Evolutionary conservation across 176 grass and related monocot genomes (phyloP).

Genomic region (Melocanna baccifera): DNA sequence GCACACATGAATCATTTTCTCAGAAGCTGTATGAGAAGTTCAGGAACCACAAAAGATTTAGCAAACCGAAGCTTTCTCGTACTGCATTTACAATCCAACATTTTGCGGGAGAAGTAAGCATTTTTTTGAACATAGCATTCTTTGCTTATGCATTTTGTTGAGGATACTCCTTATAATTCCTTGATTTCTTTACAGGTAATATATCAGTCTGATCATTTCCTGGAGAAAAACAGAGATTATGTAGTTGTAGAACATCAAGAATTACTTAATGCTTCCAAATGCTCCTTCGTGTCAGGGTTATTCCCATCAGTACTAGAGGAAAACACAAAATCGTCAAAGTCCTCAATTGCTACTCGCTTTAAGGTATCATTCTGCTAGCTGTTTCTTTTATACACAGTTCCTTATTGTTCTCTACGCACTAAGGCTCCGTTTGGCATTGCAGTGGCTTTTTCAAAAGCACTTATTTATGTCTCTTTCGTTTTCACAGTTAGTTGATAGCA

Average conservation of each 20-base stretch:
- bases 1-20: slow-evolving; percentile 94
- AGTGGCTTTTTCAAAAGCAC: no score
- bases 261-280: slow-evolving; percentile 85
- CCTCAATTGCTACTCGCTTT: slow-evolving; percentile 91
- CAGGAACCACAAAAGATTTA: slow-evolving; percentile 76
- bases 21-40: slow-evolving; percentile 99
- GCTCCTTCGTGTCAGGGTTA: slow-evolving; percentile 81
- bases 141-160: no score
- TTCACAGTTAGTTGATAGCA: no score
- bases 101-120: slow-evolving; percentile 81
- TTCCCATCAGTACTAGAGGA: slow-evolving; percentile 85
- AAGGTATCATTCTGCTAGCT: slow-evolving; percentile 49
- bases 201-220: slow-evolving; percentile 81
- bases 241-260: slow-evolving; percentile 98
- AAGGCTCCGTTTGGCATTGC: no score
- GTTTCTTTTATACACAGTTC: slow-evolving; percentile 3
- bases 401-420: background rate
- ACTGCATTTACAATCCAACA: slow-evolving; percentile 93
- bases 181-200: no score
- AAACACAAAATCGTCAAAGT: slow-evolving; percentile 90
- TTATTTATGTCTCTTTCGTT: no score
- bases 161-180: no score
- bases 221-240: slow-evolving; percentile 99
- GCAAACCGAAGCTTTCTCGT: slow-evolving; percentile 93
- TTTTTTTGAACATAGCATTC: no score